phyloP scores from a whole-genome alignment of 331 rosid genomes.

The Malus hybrid region DNA sequence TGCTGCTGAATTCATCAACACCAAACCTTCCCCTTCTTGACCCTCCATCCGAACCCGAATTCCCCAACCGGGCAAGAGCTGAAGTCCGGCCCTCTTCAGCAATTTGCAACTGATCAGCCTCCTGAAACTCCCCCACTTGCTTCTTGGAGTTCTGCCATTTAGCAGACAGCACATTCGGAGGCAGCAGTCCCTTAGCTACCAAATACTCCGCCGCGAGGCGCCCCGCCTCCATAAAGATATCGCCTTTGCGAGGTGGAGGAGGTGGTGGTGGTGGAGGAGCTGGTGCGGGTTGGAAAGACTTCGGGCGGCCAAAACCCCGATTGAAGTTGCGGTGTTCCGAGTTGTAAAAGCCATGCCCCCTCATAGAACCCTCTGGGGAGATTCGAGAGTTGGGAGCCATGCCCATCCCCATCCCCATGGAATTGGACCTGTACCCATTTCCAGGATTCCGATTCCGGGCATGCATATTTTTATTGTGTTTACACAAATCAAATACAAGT shows the following conservation, averaged over 20 bases:
- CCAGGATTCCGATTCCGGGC: slow-evolving; percentile 49
- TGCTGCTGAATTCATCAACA: slow-evolving; percentile 44
- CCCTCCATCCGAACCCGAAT: slow-evolving; percentile 20
- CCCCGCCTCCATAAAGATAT: slow-evolving; percentile 82
- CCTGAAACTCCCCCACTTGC: slow-evolving; percentile 32
- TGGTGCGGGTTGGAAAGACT: slow-evolving; percentile 28
- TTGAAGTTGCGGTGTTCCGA: slow-evolving; percentile 30
- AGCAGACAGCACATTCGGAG: slow-evolving; percentile 43
- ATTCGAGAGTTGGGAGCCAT: slow-evolving; percentile 26
- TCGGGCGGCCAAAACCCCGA: slow-evolving; percentile 38
- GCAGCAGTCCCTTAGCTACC: slow-evolving; percentile 75
- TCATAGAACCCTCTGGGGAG: slow-evolving; percentile 34
- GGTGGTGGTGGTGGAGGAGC: slow-evolving; percentile 23
- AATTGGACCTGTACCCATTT: slow-evolving; percentile 50
- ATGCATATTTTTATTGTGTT: slow-evolving; percentile 17
- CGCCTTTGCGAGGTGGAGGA: slow-evolving; percentile 33
- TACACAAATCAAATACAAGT: background rate
- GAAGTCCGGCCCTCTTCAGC: slow-evolving; percentile 55
- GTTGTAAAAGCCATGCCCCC: slow-evolving; percentile 27
- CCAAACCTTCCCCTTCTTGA: slow-evolving; percentile 50
- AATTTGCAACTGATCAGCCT: slow-evolving; percentile 21
- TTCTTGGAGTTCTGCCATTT: slow-evolving; percentile 49
- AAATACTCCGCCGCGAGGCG: slow-evolving; percentile 89
- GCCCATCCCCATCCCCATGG: slow-evolving; percentile 37
- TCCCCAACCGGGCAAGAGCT: slow-evolving; percentile 62